Evolutionary conservation across 2,329 filamentous ascomycete genomes (phyloP).

Genomic region (Exophiala sideris): DNA sequence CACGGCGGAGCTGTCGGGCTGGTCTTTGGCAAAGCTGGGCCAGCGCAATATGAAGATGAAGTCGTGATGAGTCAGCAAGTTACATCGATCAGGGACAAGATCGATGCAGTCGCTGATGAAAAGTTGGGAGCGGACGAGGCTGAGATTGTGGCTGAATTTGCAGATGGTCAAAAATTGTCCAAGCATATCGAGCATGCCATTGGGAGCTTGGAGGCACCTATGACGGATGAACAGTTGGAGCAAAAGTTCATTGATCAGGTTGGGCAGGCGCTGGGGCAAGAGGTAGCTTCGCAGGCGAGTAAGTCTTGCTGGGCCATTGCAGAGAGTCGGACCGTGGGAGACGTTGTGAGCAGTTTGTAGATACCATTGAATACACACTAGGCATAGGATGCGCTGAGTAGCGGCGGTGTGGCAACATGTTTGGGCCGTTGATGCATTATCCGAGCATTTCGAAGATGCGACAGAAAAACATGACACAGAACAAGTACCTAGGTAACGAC

Average conservation of each 20-base stretch:
- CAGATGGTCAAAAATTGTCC: conserved; percentile 37
- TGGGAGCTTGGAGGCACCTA: conserved; percentile 48
- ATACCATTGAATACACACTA: neutral
- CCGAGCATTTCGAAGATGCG: no score
- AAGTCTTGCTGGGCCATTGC: conserved; percentile 33
- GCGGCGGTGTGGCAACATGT: neutral
- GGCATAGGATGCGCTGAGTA: neutral
- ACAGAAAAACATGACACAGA: no score
- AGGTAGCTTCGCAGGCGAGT: conserved; percentile 36
- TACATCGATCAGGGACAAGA: conserved; percentile 43
- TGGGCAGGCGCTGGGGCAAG: conserved; percentile 39
- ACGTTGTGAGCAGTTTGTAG: conserved; percentile 28
- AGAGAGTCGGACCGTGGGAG: conserved; percentile 32
- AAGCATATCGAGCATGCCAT: conserved; percentile 51
- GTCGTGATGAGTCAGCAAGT: conserved; percentile 45
- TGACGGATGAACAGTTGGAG: conserved; percentile 46
- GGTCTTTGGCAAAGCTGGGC: conserved; percentile 51
- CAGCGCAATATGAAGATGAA: conserved; percentile 49
- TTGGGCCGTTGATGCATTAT: neutral
- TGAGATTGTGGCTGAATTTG: conserved; percentile 38
- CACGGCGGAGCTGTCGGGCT: conserved; percentile 53
- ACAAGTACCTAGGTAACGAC: no score
- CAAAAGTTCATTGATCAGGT: conserved; percentile 53
- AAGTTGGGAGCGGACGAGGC: conserved; percentile 43
- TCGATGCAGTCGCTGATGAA: conserved; percentile 44